A percentile compares a stretch with the other conserved stretches of the same genome.
Evolutionary conservation across 2,329 filamentous ascomycete species (phyloP).

Genomic region (Diplodia mutila): DNA sequence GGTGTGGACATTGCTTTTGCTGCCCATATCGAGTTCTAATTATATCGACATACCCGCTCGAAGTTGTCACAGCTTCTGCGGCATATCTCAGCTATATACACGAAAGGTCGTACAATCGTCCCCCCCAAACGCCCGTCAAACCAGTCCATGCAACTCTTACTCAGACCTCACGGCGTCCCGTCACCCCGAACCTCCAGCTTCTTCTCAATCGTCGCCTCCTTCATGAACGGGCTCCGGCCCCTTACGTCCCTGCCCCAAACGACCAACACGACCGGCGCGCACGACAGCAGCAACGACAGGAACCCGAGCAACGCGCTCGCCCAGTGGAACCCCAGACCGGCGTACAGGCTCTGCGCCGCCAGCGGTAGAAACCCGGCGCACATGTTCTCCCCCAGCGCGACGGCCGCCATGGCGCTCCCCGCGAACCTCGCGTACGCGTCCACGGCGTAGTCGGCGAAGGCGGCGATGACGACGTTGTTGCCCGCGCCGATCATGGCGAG

Average conservation of each 20-base stretch:
- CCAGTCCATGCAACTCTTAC: not conserved
- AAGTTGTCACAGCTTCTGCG: no score
- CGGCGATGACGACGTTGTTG: conserved; percentile 52
- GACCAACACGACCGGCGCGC: conserved; percentile 51
- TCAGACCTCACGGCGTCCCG: not conserved
- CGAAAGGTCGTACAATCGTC: no score
- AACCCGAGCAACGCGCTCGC: conserved; percentile 54
- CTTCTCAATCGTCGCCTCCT: conserved; percentile 32
- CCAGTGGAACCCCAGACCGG: conserved; percentile 53
- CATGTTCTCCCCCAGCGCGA: conserved; percentile 55
- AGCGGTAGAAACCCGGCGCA: conserved; percentile 55
- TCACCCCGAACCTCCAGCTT: not conserved
- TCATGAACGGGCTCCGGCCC: conserved; percentile 45
- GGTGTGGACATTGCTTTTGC: no score
- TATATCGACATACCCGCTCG: no score
- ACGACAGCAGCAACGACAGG: conserved; percentile 48
- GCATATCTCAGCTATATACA: no score
- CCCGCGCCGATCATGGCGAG: conserved; percentile 55
- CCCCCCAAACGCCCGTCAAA: not conserved
- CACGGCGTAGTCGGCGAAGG: conserved; percentile 54
- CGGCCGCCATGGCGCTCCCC: conserved; percentile 53
- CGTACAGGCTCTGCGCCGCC: conserved; percentile 53
- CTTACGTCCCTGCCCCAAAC: conserved; percentile 48
- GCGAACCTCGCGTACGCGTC: conserved; percentile 57
- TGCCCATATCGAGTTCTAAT: no score